Evolutionary conservation across 495 filamentous ascomycete genomes (phyloP).

Genomic region (Talaromyces stipitatus): DNA sequence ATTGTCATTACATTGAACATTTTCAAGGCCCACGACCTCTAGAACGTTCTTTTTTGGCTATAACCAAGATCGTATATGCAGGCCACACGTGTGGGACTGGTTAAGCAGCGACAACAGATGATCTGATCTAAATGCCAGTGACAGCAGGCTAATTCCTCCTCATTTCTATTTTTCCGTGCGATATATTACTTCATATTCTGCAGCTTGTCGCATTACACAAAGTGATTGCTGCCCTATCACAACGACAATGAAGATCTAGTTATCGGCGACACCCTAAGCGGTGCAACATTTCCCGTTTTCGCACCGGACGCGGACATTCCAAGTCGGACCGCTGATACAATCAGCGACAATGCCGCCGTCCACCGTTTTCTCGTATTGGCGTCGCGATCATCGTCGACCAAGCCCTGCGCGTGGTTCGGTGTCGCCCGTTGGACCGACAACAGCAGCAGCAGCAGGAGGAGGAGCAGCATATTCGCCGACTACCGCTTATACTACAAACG

Average conservation of each 20-base stretch:
- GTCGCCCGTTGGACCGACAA: no score
- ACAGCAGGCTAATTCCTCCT: neutral
- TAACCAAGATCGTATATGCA: neutral
- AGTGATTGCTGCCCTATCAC: neutral
- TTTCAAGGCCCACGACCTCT: neutral
- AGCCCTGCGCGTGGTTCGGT: constrained; percentile 27
- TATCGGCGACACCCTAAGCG: neutral
- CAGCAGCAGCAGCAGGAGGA: neutral
- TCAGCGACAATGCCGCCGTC: constrained; percentile 31
- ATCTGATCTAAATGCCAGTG: neutral
- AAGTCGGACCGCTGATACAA: neutral
- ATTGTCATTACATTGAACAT: neutral
- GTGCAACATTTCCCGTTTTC: constrained; percentile 1
- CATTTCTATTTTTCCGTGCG: neutral
- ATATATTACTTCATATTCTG: neutral
- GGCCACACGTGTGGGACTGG: neutral
- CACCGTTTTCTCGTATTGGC: constrained; percentile 43
- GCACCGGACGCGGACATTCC: neutral
- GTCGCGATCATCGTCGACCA: constrained; percentile 37
- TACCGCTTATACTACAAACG: constrained; percentile 13
- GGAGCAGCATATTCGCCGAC: constrained; percentile 11
- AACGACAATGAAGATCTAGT: neutral
- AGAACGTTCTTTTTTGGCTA: neutral
- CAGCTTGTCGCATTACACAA: neutral
- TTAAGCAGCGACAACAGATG: neutral